Evolutionary conservation across 2,329 filamentous ascomycete species (phyloP), one percentile per base, ranked within the genome.

Genomic region (Fusarium subtropicale): DNA sequence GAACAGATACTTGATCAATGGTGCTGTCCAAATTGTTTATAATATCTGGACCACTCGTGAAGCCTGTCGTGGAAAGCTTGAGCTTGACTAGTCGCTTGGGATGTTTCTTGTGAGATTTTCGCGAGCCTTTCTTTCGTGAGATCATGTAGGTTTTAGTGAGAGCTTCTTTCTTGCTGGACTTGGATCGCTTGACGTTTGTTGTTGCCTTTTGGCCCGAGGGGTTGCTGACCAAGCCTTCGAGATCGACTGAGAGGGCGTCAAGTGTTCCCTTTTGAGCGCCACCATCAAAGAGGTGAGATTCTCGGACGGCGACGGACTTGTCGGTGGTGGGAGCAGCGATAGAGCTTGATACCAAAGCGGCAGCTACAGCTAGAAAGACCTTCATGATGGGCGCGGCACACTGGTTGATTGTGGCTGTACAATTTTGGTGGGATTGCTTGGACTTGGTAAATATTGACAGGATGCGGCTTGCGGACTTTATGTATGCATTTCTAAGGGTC

Each of bases 1-100:
- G 42, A 0, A 31, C 4, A 12, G 47, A 15, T 2, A 60, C 8
- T 3, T 60, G 26, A 3, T 45, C 31, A 15, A 65, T n/a, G 28
- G 64, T 56, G 16, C 41, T 65, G 16, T 41, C 47, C 54, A 65
- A 8, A 0, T 26, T 31, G 8, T 30, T 24, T 10, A 48, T 20
- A 9, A 65, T 39, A 15, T 65, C 61, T 2, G 39, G n/a, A 3
- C 42, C 38, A 2, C 38, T 55, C 26, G 48, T 65, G 42, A 65
- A 65, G 10, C 61, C 54, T 0, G 41, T 48, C 1, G 53, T 24
- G 2, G 30, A 26, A 13, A 38, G 12, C n/a, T 53, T 48, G 4
- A 39, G 57, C 15, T 20, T 52, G n/a, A 56, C 15, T 4, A 48
- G 13, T 15, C 60, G 31, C 10, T 46, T 64, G 12, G 38, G 28